These are phyloP conservation scores for Phytophthora sp. DNA, from an alignment of 352 stramenopile species.

Conservation along the genomic window DNA sequence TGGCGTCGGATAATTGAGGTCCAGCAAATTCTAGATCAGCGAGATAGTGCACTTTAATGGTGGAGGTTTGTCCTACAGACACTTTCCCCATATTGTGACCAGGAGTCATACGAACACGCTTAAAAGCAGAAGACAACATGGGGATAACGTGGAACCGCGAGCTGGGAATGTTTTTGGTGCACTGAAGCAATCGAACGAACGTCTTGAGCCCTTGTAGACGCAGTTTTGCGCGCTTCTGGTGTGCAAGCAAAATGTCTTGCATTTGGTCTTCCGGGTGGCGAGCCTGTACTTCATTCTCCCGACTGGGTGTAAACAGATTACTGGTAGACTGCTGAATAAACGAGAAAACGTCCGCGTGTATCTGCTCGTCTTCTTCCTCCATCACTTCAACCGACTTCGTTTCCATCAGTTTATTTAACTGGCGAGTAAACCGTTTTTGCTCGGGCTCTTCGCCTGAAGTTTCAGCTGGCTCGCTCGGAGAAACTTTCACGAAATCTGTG, in stretches of 20 bases:
- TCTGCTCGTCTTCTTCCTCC: conserved; percentile 86
- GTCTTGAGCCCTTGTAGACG: conserved; percentile 72
- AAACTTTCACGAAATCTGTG: conserved; percentile 47
- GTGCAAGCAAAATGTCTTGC: conserved; percentile 49
- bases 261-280: conserved; percentile 55
- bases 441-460: conserved; percentile 18
- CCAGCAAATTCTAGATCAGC: conserved; percentile 77
- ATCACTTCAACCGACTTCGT: conserved; percentile 77
- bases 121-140: conserved; percentile 78
- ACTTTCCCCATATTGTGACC: background rate
- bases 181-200: conserved; percentile 63
- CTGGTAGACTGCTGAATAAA: conserved; percentile 73
- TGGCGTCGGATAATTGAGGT: conserved; percentile 41
- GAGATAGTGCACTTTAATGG: conserved; percentile 81
- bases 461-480: conserved; percentile 5
- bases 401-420: conserved; percentile 76
- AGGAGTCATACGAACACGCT: conserved; percentile 36
- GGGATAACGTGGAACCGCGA: conserved; percentile 78
- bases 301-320: conserved; percentile 14
- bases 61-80: conserved; percentile 20
- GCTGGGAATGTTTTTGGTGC: conserved; percentile 58
- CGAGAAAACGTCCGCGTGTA: conserved; percentile 81
- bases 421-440: conserved; percentile 50
- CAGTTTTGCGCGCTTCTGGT: conserved; percentile 54
- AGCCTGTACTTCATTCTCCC: background rate